Conservation (phyloP, 2,329 filamentous ascomycete genomes). For the Helotiales sp. region DNA sequence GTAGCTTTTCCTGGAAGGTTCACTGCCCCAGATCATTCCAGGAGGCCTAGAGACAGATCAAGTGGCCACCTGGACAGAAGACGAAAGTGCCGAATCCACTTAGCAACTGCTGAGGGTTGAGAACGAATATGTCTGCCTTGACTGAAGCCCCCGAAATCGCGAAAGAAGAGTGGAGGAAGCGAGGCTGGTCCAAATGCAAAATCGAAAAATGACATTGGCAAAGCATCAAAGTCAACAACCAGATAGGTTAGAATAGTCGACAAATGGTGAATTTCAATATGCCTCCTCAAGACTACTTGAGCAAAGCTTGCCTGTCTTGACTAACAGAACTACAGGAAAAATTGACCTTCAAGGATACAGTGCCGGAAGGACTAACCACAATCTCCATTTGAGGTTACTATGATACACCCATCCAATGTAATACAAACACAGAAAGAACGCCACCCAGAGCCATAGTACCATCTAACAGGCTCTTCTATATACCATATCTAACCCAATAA, state of each 20-base stretch:
- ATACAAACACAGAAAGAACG: not conserved
- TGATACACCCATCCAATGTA: conserved; percentile 7
- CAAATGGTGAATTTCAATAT: not conserved
- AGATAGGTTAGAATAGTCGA: not conserved
- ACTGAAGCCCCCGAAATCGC: no score
- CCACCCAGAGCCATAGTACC: conserved; percentile 3
- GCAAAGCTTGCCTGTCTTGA: not conserved
- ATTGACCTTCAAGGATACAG: no score
- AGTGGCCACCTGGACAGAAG: no score
- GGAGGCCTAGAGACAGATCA: no score
- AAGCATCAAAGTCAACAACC: not conserved
- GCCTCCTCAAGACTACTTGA: not conserved
- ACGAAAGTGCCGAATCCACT: no score
- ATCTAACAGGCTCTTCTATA: conserved; percentile 10
- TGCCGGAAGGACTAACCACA: not conserved
- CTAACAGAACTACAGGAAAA: not conserved
- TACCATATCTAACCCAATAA: conserved; percentile 12
- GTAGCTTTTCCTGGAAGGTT: no score
- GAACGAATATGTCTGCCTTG: no score
- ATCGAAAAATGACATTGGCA: not conserved
- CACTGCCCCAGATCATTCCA: no score
- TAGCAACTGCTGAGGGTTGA: no score
- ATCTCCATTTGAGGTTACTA: not conserved
- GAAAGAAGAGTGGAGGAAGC: no score
- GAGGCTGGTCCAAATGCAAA: no score